phyloP scores from a whole-genome alignment of 495 filamentous ascomycete species.

The Viridothelium virens region DNA sequence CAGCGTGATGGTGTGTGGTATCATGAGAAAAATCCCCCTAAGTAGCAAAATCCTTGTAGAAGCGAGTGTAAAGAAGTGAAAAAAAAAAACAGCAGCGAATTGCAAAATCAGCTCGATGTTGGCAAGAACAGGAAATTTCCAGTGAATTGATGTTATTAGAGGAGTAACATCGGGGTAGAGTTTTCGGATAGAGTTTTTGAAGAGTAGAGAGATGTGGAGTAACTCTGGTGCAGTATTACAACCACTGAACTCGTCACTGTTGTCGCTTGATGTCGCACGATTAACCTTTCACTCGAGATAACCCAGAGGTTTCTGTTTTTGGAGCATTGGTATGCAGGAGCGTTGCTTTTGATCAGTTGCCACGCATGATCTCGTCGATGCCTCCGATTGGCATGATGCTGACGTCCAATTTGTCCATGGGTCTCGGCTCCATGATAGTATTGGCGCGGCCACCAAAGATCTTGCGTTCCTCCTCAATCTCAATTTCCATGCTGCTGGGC shows the following conservation, averaged over 20 bases:
- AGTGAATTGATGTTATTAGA: not conserved
- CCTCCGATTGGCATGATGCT: slow-evolving; percentile 3
- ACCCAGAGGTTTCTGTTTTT: not conserved
- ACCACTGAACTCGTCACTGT: no score
- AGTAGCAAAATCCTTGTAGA: slow-evolving; percentile 3
- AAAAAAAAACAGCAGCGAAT: not conserved
- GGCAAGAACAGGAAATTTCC: not conserved
- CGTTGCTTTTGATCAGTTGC: not conserved
- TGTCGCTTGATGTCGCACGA: not conserved
- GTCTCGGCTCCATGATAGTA: not conserved
- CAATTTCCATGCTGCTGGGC: slow-evolving; percentile 1
- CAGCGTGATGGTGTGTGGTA: slow-evolving; percentile 11
- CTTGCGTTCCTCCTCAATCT: not conserved
- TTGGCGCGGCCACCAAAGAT: not conserved
- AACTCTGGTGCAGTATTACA: not conserved
- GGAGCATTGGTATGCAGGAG: not conserved
- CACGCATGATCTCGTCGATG: slow-evolving; percentile 4
- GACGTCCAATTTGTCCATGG: not conserved
- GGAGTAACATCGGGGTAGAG: not conserved
- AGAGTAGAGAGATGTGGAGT: not conserved
- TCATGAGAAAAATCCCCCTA: not conserved
- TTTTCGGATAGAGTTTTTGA: not conserved
- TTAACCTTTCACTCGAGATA: not conserved
- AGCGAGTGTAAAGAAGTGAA: slow-evolving; percentile 10
- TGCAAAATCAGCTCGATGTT: not conserved